Evolutionary conservation across 2,329 filamentous ascomycete genomes (phyloP).

Genomic region (Diaporthe longicolla): DNA sequence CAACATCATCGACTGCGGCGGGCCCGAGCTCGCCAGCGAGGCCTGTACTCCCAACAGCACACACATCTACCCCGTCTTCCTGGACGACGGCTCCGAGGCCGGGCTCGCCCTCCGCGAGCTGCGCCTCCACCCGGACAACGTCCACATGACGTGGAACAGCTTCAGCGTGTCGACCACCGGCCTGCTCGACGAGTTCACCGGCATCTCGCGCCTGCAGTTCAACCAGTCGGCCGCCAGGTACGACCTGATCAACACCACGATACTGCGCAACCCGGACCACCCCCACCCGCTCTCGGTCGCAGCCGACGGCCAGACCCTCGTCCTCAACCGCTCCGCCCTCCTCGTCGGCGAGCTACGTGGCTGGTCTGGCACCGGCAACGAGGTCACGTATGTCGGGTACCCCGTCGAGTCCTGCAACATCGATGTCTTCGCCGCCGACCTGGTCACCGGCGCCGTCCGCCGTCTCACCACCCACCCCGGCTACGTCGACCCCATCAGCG

Average conservation of each 20-base stretch:
- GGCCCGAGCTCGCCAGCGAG: constrained; percentile 51
- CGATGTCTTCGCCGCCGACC: constrained; percentile 58
- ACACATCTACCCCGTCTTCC: constrained; percentile 58
- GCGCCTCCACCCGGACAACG: constrained; percentile 60
- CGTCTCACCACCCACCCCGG: constrained; percentile 60
- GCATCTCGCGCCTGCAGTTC: constrained; percentile 57
- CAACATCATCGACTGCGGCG: constrained; percentile 56
- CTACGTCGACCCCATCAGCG: constrained; percentile 58
- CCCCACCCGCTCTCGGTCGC: constrained; percentile 44
- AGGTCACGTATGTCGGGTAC: constrained; percentile 58
- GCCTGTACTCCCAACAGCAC: constrained; percentile 55
- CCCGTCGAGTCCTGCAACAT: constrained; percentile 59
- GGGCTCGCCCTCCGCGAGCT: constrained; percentile 57
- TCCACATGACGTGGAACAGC: constrained; percentile 59
- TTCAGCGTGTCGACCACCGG: constrained; percentile 47
- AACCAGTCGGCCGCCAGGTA: constrained; percentile 55
- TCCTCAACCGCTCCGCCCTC: constrained; percentile 51
- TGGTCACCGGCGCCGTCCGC: constrained; percentile 56
- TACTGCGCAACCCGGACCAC: constrained; percentile 49
- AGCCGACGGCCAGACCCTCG: constrained; percentile 48
- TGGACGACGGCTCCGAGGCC: constrained; percentile 52
- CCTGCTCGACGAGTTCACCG: constrained; percentile 48
- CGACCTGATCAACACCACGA: constrained; percentile 56
- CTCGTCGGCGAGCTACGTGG: constrained; percentile 60
- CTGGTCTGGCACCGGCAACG: constrained; percentile 58